Conservation (phyloP, 805 yeast genomes). For the Scheffersomyces lignosus region DNA sequence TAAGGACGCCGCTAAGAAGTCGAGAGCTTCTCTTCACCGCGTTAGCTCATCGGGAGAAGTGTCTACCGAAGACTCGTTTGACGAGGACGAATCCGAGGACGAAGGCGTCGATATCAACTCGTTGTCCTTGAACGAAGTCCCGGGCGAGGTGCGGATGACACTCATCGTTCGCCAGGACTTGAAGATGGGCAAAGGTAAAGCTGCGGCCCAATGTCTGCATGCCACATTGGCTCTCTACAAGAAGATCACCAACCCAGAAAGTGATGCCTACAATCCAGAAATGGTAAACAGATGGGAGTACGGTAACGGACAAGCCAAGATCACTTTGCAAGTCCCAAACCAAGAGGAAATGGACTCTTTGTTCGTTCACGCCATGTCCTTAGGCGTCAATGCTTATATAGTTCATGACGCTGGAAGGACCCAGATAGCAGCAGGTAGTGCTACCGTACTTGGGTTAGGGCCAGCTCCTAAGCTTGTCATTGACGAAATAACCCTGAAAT, state of each 20-base stretch:
- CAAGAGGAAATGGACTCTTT: conserved; percentile 73
- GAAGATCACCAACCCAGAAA: conserved; percentile 52
- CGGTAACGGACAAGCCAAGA: conserved; percentile 87
- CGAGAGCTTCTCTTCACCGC: conserved; percentile 12
- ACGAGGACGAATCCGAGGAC: conserved; percentile 48
- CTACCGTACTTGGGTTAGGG: conserved; percentile 94
- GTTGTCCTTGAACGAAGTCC: conserved; percentile 57
- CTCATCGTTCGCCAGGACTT: conserved; percentile 85
- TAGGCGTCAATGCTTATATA: conserved; percentile 75
- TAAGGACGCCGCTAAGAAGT: conserved; percentile 23
- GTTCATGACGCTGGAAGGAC: conserved; percentile 98
- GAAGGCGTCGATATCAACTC: conserved; percentile 61
- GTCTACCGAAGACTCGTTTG: conserved; percentile 34
- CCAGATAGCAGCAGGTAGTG: conserved; percentile 93
- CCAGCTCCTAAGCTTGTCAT: conserved; percentile 87
- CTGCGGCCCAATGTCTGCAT: conserved; percentile 97
- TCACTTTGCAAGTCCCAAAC: conserved; percentile 72
- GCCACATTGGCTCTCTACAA: conserved; percentile 93
- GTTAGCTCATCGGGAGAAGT: conserved; percentile 11
- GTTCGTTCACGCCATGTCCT: conserved; percentile 75
- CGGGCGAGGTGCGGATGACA: conserved; percentile 86
- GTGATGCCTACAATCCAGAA: conserved; percentile 58
- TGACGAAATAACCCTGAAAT: conserved; percentile 78
- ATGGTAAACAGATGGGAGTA: conserved; percentile 75
- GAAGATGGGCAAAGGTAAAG: conserved; percentile 91